Base-by-base conservation (phyloP, 2,329 filamentous ascomycete genomes). In the Clarireedia hainanense region DNA sequence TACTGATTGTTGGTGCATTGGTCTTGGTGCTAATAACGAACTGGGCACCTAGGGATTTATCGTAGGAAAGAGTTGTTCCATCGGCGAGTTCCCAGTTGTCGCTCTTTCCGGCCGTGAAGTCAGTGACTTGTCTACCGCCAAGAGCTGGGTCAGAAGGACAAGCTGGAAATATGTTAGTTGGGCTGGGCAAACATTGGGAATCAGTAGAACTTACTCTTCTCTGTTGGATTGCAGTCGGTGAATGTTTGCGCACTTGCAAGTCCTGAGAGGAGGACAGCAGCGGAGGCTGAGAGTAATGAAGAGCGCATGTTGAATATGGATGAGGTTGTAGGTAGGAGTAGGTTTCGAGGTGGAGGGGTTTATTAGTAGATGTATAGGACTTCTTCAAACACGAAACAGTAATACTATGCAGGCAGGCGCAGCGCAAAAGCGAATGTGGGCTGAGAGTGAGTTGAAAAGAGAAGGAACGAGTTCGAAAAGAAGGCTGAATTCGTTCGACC, bases 31-130 rank as follows among this genome's bases (percentile, higher is more conserved):
- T 68, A 60, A 80, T 75, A 40, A 68, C 73, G 66, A 80, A 79
- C n/a, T 74, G 70, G 46, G 75, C 76, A 24, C 77, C 78, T 20
- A 73, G 68, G 7, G 68, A 49, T 34, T 58, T 65, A 57, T 74
- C 59, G 50, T 71, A 69, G 56, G 68, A 66, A 58, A 74, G 70
- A 24, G 67, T 67, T 5, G 72, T 76, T 50, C 79, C 74, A 57
- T 69, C 69, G 47, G 80, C 80, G 9, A 79, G 72, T 0, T 76
- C 80, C 70, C 86, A 89, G 61, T 80, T 76, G 57, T 65, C 69
- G 60, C 72, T 68, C 42, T 66, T 66, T 43, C 72, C 74, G 27
- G 67, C 65, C 42, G 70, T 74, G 67, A 76, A 77, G 61, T 76
- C 73, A 56, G 71, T 72, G 34, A 69, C 65, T 59, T 72, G 67